Conservation (phyloP, 2,329 filamentous ascomycete species). For the Trichoderma oligosporum region DNA sequence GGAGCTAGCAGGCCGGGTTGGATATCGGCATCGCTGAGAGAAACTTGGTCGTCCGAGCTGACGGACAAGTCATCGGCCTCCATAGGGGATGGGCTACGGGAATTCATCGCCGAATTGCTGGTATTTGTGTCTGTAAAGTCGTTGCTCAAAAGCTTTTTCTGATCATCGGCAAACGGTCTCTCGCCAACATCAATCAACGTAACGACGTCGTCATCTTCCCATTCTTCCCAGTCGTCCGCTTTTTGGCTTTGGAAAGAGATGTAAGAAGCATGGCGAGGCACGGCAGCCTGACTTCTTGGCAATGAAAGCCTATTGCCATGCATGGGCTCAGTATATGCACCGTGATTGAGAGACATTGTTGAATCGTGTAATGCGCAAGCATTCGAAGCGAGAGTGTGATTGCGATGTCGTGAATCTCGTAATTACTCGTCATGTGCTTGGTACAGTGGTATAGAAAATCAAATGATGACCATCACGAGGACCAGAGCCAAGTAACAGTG, state of each 20-base stretch:
- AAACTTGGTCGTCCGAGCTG: slow-evolving; percentile 6
- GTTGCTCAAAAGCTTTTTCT: not conserved
- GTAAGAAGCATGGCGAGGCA: slow-evolving; percentile 21
- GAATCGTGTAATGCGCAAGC: slow-evolving; percentile 7
- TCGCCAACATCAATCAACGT: slow-evolving; percentile 40
- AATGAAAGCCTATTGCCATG: slow-evolving; percentile 1
- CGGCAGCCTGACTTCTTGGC: slow-evolving; percentile 16
- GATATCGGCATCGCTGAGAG: slow-evolving; percentile 3
- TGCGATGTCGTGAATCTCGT: slow-evolving; percentile 4
- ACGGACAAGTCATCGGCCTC: slow-evolving; percentile 23
- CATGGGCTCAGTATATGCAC: slow-evolving; percentile 13
- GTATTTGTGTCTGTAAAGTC: not conserved
- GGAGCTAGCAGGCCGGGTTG: slow-evolving; percentile 17
- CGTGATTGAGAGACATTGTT: slow-evolving; percentile 21
- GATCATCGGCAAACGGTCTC: slow-evolving; percentile 25
- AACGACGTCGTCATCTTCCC: slow-evolving; percentile 47
- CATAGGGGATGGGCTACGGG: slow-evolving; percentile 6
- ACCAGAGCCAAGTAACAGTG: slow-evolving; percentile 13
- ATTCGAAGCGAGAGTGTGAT: not conserved
- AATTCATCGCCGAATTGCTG: slow-evolving; percentile 5
- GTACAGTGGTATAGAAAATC: not conserved
- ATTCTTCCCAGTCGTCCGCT: slow-evolving; percentile 51
- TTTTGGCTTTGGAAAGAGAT: slow-evolving; percentile 17
- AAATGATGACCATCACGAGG: slow-evolving; percentile 12
- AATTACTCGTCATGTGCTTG: not conserved